Percentiles rank a stretch among this genome's conserved stretches.
Conservation (phyloP, 257 asterid species). For the Coffea eugenioides region DNA sequence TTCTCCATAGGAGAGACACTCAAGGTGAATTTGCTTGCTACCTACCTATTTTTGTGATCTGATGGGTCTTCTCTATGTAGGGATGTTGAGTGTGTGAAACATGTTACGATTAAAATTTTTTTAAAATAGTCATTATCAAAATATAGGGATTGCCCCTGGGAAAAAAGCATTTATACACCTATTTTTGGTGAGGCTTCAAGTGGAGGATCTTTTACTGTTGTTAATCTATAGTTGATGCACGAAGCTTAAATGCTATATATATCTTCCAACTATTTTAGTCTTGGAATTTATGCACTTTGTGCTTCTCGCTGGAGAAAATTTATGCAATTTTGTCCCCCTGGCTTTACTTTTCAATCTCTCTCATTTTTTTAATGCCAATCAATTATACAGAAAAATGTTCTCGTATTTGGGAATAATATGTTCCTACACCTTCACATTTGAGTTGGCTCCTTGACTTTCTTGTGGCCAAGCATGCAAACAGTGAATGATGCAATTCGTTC, state of each 20-base stretch:
- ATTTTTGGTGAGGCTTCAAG: too few relatives aligned
- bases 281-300: background rate
- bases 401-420: background rate
- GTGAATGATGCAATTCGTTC: background rate
- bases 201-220: too few relatives aligned
- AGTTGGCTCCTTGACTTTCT: background rate
- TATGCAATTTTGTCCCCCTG: background rate
- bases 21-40: background rate
- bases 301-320: background rate
- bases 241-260: too few relatives aligned
- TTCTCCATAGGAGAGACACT: background rate
- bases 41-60: background rate
- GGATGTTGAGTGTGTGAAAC: background rate
- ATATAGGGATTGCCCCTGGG: background rate
- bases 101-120: too few relatives aligned
- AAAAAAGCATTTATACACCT: too few relatives aligned
- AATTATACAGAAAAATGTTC: background rate
- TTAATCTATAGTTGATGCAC: too few relatives aligned
- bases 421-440: background rate
- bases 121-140: too few relatives aligned
- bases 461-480: background rate
- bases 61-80: background rate
- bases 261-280: too few relatives aligned
- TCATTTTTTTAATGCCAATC: background rate
- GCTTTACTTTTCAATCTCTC: too few relatives aligned